Conservation (phyloP, 495 filamentous ascomycete genomes). For the Xylaria nigripes region DNA sequence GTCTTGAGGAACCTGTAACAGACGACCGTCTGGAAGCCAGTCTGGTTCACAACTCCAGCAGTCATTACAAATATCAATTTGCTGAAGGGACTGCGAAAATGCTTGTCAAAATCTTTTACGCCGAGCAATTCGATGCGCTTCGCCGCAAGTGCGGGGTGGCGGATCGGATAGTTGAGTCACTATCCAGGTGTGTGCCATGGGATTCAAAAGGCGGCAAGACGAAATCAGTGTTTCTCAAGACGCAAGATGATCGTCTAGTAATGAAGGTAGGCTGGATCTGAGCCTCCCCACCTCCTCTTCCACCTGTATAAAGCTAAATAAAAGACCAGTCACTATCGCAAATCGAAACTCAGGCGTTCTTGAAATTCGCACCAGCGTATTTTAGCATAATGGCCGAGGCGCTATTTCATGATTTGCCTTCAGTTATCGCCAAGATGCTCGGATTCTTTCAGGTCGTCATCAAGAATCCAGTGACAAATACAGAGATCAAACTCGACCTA, state of each 20-base stretch:
- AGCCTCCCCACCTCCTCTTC: too few relatives aligned
- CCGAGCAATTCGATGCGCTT: slow-evolving; percentile 94
- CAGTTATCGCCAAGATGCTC: slow-evolving; percentile 98
- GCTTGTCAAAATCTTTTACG: slow-evolving; percentile 96
- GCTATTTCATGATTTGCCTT: slow-evolving; percentile 91
- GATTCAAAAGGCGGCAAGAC: slow-evolving; percentile 98
- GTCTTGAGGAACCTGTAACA: slow-evolving; percentile 19
- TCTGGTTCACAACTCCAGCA: slow-evolving; percentile 72
- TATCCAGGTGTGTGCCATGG: slow-evolving; percentile 95
- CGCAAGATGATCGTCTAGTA: slow-evolving; percentile 87
- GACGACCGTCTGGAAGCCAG: slow-evolving; percentile 63
- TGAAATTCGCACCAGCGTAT: slow-evolving; percentile 91
- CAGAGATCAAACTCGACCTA: slow-evolving; percentile 90
- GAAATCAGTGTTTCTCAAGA: slow-evolving; percentile 96
- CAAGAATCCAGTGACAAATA: slow-evolving; percentile 84
- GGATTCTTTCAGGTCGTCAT: slow-evolving; percentile 97
- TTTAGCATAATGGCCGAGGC: slow-evolving; percentile 96
- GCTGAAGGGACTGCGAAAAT: slow-evolving; percentile 84
- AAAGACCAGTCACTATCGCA: slow-evolving; percentile 58
- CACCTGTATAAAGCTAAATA: slow-evolving; percentile 8
- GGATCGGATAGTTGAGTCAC: slow-evolving; percentile 87
- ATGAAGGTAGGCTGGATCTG: slow-evolving; percentile 46
- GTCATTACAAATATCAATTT: slow-evolving; percentile 92
- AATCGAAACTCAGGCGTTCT: slow-evolving; percentile 87
- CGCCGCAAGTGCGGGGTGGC: slow-evolving; percentile 86